phyloP scores from a whole-genome alignment of 805 yeast genomes.

The Jamesozyma piceae region DNA sequence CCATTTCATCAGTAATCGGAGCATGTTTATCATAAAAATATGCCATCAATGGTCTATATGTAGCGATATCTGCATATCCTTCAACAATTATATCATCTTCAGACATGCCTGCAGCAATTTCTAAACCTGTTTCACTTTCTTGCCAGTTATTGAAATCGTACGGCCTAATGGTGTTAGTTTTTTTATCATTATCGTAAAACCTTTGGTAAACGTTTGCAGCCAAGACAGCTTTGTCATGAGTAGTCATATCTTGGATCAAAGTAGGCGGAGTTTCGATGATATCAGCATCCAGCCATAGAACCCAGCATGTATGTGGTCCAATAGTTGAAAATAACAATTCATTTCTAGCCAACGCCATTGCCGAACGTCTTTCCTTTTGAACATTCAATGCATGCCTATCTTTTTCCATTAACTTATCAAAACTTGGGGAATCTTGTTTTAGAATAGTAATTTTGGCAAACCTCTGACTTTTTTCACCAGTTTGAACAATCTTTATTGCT shows the following conservation, averaged over 20 bases:
- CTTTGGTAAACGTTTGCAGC: constrained; percentile 93
- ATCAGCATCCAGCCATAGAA: constrained; percentile 93
- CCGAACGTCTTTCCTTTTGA: constrained; percentile 80
- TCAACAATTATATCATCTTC: constrained; percentile 93
- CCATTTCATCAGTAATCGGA: constrained; percentile 58
- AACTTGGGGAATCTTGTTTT: constrained; percentile 80
- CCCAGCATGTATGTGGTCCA: constrained; percentile 88
- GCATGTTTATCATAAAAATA: constrained; percentile 64
- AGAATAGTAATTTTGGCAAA: constrained; percentile 79
- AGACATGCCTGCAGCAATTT: constrained; percentile 58
- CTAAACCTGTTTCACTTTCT: constrained; percentile 69
- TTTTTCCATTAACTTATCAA: constrained; percentile 67
- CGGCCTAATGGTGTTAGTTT: constrained; percentile 58
- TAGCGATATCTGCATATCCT: constrained; percentile 88
- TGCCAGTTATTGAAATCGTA: constrained; percentile 97
- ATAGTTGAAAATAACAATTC: constrained; percentile 81
- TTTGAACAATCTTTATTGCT: constrained; percentile 66
- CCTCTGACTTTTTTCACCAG: constrained; percentile 50
- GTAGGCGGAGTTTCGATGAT: constrained; percentile 80
- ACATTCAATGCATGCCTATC: constrained; percentile 81
- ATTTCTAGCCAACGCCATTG: constrained; percentile 92
- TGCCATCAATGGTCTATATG: constrained; percentile 93
- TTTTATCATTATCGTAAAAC: constrained; percentile 50
- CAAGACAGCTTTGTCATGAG: constrained; percentile 76
- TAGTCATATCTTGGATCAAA: constrained; percentile 76